phyloP scores from a whole-genome alignment of 2,329 filamentous ascomycete species.

The Colletotrichum plurivorum region DNA sequence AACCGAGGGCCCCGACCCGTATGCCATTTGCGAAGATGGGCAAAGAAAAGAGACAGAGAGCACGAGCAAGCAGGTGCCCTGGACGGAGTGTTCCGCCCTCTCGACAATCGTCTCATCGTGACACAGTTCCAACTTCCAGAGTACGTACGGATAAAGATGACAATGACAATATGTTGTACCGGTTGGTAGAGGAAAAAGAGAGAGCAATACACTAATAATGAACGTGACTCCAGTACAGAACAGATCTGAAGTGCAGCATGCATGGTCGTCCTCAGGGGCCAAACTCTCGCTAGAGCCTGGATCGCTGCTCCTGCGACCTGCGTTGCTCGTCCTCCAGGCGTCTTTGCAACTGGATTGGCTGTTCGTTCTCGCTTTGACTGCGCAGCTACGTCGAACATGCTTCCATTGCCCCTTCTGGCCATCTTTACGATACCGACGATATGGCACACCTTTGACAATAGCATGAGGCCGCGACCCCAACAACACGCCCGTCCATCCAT shows the following conservation, averaged over 20 bases:
- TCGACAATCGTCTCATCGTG: neutral
- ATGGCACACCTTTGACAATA: conserved; percentile 22
- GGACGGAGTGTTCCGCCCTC: too few species aligned
- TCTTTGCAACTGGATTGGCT: neutral
- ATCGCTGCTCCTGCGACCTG: conserved; percentile 13
- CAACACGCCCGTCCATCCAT: conserved; percentile 4
- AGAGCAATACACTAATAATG: too few species aligned
- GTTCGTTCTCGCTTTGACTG: conserved; percentile 34
- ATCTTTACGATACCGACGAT: conserved; percentile 30
- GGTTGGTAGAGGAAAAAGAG: too few species aligned
- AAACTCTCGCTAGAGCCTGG: conserved; percentile 31
- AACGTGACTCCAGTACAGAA: neutral
- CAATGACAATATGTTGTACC: too few species aligned
- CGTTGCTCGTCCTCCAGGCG: neutral
- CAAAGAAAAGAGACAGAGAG: too few species aligned
- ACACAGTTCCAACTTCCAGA: too few species aligned
- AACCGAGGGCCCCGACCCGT: conserved; percentile 4
- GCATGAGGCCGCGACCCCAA: conserved; percentile 18
- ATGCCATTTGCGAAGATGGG: neutral
- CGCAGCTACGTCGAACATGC: conserved; percentile 28
- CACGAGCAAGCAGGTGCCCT: too few species aligned
- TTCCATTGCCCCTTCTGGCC: conserved; percentile 29
- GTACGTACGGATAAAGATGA: too few species aligned
- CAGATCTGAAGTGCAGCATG: conserved; percentile 16
- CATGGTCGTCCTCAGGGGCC: conserved; percentile 25